Conservation (phyloP, 345 rosid species). For the Lumnitzera racemosa region DNA sequence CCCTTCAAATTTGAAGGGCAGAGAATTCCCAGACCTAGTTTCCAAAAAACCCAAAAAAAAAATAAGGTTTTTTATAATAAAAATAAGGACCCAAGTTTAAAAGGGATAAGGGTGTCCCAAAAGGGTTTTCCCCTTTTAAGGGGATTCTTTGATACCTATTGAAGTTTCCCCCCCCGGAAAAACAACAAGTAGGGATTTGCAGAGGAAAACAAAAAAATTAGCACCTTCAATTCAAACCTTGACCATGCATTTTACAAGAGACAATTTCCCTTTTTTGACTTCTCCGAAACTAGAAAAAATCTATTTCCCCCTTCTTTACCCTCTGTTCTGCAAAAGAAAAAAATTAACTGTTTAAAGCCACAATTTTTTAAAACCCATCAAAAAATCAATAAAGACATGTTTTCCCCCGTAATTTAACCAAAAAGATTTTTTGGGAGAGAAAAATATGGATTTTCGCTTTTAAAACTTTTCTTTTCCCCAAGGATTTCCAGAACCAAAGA, state of each 20-base stretch:
- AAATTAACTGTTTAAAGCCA: background rate
- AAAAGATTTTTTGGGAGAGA: background rate
- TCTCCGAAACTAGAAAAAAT: slow-evolving; percentile 78
- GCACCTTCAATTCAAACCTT: slow-evolving; percentile 79
- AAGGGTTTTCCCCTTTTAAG: background rate
- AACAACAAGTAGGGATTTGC: background rate
- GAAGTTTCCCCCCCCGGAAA: background rate
- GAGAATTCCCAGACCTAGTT: too few species aligned
- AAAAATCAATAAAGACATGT: background rate
- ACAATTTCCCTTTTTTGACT: slow-evolving; percentile 52
- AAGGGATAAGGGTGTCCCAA: background rate
- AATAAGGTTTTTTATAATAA: too few species aligned
- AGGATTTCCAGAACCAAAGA: slow-evolving; percentile 93
- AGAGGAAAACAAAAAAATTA: background rate
- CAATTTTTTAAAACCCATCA: too few species aligned
- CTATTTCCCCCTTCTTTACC: slow-evolving; percentile 90
- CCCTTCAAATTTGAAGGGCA: background rate
- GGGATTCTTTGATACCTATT: too few species aligned
- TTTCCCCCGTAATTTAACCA: background rate
- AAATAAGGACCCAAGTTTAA: too few species aligned
- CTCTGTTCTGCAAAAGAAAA: slow-evolving; percentile 55
- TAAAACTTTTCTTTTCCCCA: slow-evolving; percentile 63
- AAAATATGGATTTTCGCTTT: background rate
- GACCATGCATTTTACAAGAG: slow-evolving; percentile 73
- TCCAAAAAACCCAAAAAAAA: too few species aligned